Percentiles rank a stretch among this genome's conserved stretches.
Conservation (phyloP, 148 eudicot species). For the Cornus suecica region DNA sequence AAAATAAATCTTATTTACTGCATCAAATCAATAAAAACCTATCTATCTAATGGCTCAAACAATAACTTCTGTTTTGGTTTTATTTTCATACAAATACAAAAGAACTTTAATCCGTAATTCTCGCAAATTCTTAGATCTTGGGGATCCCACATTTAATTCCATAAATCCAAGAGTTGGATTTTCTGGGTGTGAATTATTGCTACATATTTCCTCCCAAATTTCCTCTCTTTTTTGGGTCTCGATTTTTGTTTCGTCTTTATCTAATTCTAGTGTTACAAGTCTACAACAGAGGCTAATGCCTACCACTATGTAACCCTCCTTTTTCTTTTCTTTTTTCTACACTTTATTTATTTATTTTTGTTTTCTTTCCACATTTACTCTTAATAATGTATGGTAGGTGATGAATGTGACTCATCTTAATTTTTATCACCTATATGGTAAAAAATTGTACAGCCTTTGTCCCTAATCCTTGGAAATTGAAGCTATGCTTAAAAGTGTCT, state of each 20-base stretch:
- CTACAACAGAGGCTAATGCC: background rate
- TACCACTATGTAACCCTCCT: background rate
- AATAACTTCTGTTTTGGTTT: no score
- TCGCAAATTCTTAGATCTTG: no score
- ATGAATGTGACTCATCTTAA: background rate
- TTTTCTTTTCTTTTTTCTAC: background rate
- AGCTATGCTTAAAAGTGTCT: background rate
- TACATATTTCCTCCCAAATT: background rate
- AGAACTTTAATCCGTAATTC: no score
- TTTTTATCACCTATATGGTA: background rate
- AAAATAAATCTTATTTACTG: no score
- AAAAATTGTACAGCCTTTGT: background rate
- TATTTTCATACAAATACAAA: no score
- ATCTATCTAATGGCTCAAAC: no score
- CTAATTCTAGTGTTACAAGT: background rate
- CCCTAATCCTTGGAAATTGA: background rate
- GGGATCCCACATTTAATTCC: no score
- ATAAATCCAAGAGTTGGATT: no score
- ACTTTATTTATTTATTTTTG: no score
- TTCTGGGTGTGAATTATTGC: background rate
- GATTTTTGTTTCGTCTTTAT: background rate
- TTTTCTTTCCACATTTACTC: background rate
- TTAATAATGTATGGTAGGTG: no score
- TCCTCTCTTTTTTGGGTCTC: background rate
- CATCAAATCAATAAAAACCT: no score